Evolutionary conservation across 2,329 filamentous ascomycete genomes (phyloP).

Genomic region (Hymenoscyphus occultus): DNA sequence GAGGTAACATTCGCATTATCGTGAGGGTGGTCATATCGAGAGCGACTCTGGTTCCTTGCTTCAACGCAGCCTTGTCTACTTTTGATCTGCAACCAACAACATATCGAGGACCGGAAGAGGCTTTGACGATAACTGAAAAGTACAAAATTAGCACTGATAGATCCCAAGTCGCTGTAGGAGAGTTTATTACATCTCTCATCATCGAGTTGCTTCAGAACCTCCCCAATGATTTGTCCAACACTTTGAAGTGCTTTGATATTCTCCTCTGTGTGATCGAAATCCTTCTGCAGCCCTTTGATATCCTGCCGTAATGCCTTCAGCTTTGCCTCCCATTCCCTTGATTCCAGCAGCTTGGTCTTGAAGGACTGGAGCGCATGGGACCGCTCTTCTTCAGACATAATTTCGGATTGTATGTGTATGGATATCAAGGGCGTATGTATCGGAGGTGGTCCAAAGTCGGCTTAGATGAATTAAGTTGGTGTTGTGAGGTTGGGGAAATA

Average conservation of each 20-base stretch:
- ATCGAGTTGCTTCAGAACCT: slow-evolving; percentile 97
- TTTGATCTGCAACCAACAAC: slow-evolving; percentile 98
- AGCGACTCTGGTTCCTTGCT: slow-evolving; percentile 95
- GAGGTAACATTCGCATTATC: slow-evolving; percentile 99
- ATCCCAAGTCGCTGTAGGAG: neutral
- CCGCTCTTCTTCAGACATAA: slow-evolving; percentile 49
- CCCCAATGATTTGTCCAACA: slow-evolving; percentile 98
- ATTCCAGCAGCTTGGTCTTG: slow-evolving; percentile 82
- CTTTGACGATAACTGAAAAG: slow-evolving; percentile 87
- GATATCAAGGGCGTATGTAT: neutral
- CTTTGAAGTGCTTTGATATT: slow-evolving; percentile 99
- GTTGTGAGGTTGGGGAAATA: slow-evolving; percentile 4
- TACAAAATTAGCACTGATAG: slow-evolving; percentile 22
- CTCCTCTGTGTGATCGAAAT: slow-evolving; percentile 96
- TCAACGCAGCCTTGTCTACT: slow-evolving; percentile 94
- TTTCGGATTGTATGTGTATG: slow-evolving; percentile 11
- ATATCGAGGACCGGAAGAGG: slow-evolving; percentile 93
- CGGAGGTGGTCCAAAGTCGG: neutral
- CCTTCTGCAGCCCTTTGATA: slow-evolving; percentile 91
- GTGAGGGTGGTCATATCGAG: slow-evolving; percentile 99
- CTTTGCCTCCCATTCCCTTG: slow-evolving; percentile 98
- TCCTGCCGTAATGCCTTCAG: slow-evolving; percentile 90
- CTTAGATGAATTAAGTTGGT: slow-evolving; percentile 2
- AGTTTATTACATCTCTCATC: slow-evolving; percentile 86
- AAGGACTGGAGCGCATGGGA: slow-evolving; percentile 72